Conservation (phyloP, 192 early-diverging fungal genomes). For the Mycoemilia scoparia region DNA sequence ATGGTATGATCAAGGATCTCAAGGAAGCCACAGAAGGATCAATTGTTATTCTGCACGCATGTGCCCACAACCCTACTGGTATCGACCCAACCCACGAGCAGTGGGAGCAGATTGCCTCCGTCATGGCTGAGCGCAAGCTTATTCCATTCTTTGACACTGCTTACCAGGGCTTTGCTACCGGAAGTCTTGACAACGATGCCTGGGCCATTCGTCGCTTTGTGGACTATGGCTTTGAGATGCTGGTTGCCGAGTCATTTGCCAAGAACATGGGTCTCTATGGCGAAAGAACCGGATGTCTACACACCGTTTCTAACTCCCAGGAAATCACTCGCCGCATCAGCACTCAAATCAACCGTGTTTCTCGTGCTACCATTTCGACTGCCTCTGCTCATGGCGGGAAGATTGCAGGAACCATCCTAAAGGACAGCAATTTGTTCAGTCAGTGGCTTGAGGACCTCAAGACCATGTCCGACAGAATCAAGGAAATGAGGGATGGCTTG, state of each 20-base stretch:
- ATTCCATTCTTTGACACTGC: constrained; percentile 97
- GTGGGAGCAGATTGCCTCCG: constrained; percentile 80
- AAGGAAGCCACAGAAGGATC: constrained; percentile 53
- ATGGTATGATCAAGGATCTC: constrained; percentile 52
- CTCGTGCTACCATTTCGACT: constrained; percentile 75
- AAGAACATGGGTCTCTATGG: constrained; percentile 99
- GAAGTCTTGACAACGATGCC: constrained; percentile 79
- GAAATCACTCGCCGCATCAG: constrained; percentile 37
- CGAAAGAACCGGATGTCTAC: constrained; percentile 76
- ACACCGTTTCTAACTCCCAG: constrained; percentile 41
- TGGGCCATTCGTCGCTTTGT: constrained; percentile 88
- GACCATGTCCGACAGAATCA: constrained; percentile 81
- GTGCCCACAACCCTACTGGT: constrained; percentile 98
- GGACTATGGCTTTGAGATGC: constrained; percentile 72
- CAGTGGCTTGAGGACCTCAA: constrained; percentile 70
- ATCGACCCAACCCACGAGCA: constrained; percentile 90
- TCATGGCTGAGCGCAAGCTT: constrained; percentile 59
- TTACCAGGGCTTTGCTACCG: constrained; percentile 96
- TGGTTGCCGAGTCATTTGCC: constrained; percentile 83
- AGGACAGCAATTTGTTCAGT: constrained; percentile 51
- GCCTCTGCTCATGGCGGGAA: constrained; percentile 80
- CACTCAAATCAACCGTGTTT: constrained; percentile 69
- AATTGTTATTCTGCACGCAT: constrained; percentile 83
- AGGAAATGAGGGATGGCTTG: constrained; percentile 63
- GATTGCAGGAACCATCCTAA: constrained; percentile 67